Percentiles rank a stretch among this genome's conserved stretches.
These are phyloP conservation scores for Magnaporthiopsis rhizophila DNA, from an alignment of 2,329 filamentous ascomycete genomes.

Conservation along the genomic window DNA sequence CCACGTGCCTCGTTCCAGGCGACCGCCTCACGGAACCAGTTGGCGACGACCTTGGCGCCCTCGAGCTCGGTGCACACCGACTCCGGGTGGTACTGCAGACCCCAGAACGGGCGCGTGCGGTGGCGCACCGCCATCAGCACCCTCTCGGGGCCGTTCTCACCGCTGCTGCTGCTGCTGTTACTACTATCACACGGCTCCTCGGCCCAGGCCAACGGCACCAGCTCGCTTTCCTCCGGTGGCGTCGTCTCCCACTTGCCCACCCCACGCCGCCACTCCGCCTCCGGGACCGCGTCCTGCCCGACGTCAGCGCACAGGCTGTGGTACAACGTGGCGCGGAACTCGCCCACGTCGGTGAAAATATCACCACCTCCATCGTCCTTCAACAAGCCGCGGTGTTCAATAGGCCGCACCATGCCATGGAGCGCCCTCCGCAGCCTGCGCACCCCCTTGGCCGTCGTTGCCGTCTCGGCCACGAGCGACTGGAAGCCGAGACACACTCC, in stretches of 20 bases:
- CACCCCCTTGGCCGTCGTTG: constrained; percentile 47
- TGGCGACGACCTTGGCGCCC: constrained; percentile 56
- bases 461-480: constrained; percentile 48
- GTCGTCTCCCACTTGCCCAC: constrained; percentile 31
- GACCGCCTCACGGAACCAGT: constrained; percentile 65
- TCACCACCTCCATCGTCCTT: constrained; percentile 31
- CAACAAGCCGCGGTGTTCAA: constrained; percentile 41
- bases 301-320: constrained; percentile 55
- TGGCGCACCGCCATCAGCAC: constrained; percentile 76
- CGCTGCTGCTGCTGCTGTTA: constrained; percentile 27
- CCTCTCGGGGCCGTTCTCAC: constrained; percentile 33
- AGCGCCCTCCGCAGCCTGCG: constrained; percentile 61
- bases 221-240: constrained; percentile 23
- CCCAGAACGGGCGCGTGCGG: constrained; percentile 65
- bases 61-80: constrained; percentile 71
- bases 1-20: constrained; percentile 44
- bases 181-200: constrained; percentile 33
- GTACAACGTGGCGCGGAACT: constrained; percentile 68
- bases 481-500: constrained; percentile 90
- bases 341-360: constrained; percentile 55
- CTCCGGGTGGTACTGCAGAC: constrained; percentile 85
- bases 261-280: constrained; percentile 24
- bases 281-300: constrained; percentile 34
- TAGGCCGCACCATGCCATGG: constrained; percentile 70
- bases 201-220: constrained; percentile 57